Base-by-base conservation (phyloP, 2,329 filamentous ascomycete genomes). In the Colletotrichum endophyticum region DNA sequence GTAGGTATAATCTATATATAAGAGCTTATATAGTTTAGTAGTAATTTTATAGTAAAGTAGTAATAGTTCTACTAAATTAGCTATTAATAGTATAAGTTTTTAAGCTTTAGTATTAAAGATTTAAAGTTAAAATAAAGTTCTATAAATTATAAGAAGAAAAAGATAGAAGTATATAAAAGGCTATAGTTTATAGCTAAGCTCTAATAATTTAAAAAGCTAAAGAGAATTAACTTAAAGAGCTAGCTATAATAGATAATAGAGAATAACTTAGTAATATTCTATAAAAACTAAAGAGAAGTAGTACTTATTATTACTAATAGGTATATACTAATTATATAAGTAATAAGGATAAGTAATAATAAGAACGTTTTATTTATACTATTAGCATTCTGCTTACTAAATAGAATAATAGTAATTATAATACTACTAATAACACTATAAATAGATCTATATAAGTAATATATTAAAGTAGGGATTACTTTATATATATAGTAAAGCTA, bases 361-460 rank as follows among this genome's bases (percentile, higher is more conserved):
- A 79, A 80, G 72, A 80, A 73, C 27, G 19, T 80, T 13, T 76
- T 66, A 56, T 79, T 80, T 27, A 78, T 79, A 28, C 73, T 80
- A 36, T 74, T 70, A 68, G 76, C 61, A 57, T 77, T 62, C 69
- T 78, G 13, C 62, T 70, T 53, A 19, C 22, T 25, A 15, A 44
- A 76, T 16, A 69, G 73, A 16, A 28, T 49, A 19, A 53, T 22
- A 22, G 68, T 63, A 16, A 66, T 79, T 15, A 67, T 79, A n/a
- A 66, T 66, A 9, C 78, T 62, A 56, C 70, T 79, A 13, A 30
- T 77, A 12, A 64, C 56, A 22, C 70, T 77, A 11, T 39, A 62
- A 8, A 57, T 61, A 30, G 76, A 79, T 63, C 36, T 79, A 9
- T 11, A 78, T 27, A 27, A 19, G 49, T 27, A 36, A 19, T 78